phyloP scores from a whole-genome alignment of 1,284 basidiomycete species.

The Leucoagaricus sp. region DNA sequence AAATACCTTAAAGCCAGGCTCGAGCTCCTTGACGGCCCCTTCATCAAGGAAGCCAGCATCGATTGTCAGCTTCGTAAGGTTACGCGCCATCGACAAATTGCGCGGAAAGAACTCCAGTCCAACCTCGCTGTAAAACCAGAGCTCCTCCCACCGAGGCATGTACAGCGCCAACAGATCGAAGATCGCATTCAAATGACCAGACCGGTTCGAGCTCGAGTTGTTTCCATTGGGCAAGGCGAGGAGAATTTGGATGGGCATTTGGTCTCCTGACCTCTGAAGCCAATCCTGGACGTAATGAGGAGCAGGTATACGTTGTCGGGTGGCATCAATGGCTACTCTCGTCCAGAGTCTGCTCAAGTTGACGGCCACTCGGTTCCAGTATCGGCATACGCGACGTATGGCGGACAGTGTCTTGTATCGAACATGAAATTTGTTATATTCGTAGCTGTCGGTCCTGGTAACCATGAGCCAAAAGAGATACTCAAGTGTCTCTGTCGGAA shows the following conservation, averaged over 20 bases:
- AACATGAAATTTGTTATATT: neutral
- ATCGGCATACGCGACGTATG: neutral
- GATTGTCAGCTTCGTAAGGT: neutral
- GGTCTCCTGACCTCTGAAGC: neutral
- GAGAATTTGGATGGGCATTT: neutral
- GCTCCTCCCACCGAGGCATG: neutral
- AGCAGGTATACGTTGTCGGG: neutral
- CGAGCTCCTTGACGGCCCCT: neutral
- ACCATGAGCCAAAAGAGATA: neutral
- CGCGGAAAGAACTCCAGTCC: neutral
- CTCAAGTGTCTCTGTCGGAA: neutral
- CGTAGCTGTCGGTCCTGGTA: neutral
- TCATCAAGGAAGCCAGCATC: neutral
- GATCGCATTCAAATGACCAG: neutral
- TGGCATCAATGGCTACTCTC: neutral
- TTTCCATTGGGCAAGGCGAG: neutral
- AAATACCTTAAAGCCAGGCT: neutral
- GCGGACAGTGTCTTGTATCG: neutral
- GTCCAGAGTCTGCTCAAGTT: neutral
- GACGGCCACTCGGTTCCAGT: neutral
- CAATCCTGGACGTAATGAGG: neutral
- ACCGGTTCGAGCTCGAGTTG: neutral
- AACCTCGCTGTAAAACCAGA: conserved; percentile 1
- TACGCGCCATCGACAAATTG: neutral
- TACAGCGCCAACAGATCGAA: neutral